Evolutionary conservation across 2,329 filamentous ascomycete genomes (phyloP).

Genomic region (Aspergillus ustus): DNA sequence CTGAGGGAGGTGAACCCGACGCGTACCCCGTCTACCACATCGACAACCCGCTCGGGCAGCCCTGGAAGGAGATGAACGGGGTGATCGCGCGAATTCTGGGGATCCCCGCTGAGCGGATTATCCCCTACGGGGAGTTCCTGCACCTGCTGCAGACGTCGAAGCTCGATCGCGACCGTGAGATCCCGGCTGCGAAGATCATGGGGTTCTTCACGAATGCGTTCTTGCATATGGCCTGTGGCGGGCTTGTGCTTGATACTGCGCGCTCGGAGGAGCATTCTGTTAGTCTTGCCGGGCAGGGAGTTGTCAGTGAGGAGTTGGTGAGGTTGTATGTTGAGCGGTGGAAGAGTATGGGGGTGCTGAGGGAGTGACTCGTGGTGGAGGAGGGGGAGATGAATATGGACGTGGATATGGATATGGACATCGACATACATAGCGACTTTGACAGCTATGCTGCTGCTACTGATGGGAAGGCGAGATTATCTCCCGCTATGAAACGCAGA

Average conservation of each 20-base stretch:
- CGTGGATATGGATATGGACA: neutral
- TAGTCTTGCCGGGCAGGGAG: neutral
- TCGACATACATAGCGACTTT: neutral
- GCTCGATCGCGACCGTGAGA: conserved; percentile 26
- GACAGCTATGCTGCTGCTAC: neutral
- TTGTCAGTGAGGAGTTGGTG: conserved; percentile 7
- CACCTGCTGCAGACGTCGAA: conserved; percentile 34
- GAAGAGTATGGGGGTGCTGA: conserved; percentile 4
- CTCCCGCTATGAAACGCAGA: neutral
- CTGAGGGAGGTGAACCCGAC: neutral
- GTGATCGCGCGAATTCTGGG: conserved; percentile 40
- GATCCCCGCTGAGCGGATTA: conserved; percentile 34
- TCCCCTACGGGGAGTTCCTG: conserved; percentile 49
- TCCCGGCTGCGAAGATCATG: conserved; percentile 34
- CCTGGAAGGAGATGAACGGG: conserved; percentile 44
- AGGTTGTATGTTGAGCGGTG: conserved; percentile 7
- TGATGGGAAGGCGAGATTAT: neutral
- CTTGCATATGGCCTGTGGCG: conserved; percentile 53
- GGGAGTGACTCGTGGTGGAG: neutral
- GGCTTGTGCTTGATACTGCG: conserved; percentile 46
- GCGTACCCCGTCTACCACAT: conserved; percentile 50
- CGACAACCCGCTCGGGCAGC: conserved; percentile 51
- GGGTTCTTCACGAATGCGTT: conserved; percentile 39
- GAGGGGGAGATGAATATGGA: neutral
- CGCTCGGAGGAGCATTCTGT: conserved; percentile 42